Evolutionary conservation across 2,329 filamentous ascomycete species (phyloP), one percentile per base, ranked within the genome.

Genomic region (Sporothrix mexicana): DNA sequence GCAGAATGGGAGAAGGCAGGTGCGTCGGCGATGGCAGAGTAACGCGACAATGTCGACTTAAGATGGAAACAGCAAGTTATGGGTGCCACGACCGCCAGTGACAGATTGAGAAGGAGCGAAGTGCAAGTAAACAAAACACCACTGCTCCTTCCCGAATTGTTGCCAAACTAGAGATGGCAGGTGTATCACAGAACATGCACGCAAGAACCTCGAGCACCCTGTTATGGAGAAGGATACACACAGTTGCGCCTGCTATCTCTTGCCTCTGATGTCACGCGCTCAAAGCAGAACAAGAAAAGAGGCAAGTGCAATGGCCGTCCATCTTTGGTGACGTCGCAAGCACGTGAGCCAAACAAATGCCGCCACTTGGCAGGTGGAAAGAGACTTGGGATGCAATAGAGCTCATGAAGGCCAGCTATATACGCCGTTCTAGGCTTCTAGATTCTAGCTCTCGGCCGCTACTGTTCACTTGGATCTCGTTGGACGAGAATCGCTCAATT

Each of bases 71-170:
- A 47, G 5, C 30, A 25, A 70, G 23, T 30, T 61, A 23, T 30
- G 53, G 41, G 41, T 23, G 25, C 7, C 10, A 20, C 47, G 53
- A 2, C 23, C 36, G 23, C 23, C 36, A 20, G n/a, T n/a, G 23
- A 51, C 49, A 55, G 8, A 43, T 15, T 25, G 5, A 59, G 59
- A 71, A 71, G 47, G 59, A 66, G 41, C 69, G 69, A 62, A 13
- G 47, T 12, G 12, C 4, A 36, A 3, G n/a, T n/a, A 62, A 45
- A 23, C 57, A 45, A 43, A 64, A 7, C 41, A n/a, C 59, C 47
- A n/a, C 57, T 61, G 70, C 25, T 10, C 70, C 70, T 71, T 67
- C 70, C 70, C 30, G 3, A 6, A 36, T 7, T 17, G 23, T 3
- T n/a, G 8, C 4, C 23, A 30, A 10, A 30, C 45, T 47, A 13